phyloP scores from a whole-genome alignment of 768 basidiomycete genomes.

The Candolleomyces eurysporus region DNA sequence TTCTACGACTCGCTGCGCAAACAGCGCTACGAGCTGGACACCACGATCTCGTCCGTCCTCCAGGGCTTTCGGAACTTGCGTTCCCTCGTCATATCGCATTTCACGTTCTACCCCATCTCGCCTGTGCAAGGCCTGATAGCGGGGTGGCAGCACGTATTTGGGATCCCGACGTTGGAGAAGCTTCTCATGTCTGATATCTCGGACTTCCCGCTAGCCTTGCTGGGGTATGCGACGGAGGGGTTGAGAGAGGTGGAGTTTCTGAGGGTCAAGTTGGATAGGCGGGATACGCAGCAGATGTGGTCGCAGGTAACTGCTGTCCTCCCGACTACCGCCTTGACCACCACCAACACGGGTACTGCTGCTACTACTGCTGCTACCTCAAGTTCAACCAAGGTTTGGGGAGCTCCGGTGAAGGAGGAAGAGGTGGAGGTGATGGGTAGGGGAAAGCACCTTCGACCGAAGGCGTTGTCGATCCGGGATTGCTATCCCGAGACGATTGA shows the following conservation, averaged over 20 bases:
- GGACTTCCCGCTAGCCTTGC: background rate
- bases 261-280: background rate
- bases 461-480: background rate
- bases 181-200: background rate
- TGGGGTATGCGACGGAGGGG: background rate
- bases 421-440: too few relatives aligned
- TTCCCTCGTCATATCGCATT: background rate
- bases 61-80: background rate
- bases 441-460: background rate
- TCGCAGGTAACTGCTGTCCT: background rate
- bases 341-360: too few relatives aligned
- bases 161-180: background rate
- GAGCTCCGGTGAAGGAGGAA: too few relatives aligned
- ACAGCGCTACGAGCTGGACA: background rate
- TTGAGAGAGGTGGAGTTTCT: background rate
- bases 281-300: conserved; percentile 1
- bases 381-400: too few relatives aligned
- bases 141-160: background rate
- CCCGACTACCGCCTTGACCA: too few relatives aligned
- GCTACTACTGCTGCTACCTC: too few relatives aligned
- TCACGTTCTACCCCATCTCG: background rate
- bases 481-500: background rate
- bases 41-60: background rate
- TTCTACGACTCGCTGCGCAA: background rate
- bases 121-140: background rate